Percentiles rank a stretch among this genome's conserved stretches.
Conservation (phyloP, 1,284 basidiomycete genomes). For the Sanguinoderma infundibulare region DNA sequence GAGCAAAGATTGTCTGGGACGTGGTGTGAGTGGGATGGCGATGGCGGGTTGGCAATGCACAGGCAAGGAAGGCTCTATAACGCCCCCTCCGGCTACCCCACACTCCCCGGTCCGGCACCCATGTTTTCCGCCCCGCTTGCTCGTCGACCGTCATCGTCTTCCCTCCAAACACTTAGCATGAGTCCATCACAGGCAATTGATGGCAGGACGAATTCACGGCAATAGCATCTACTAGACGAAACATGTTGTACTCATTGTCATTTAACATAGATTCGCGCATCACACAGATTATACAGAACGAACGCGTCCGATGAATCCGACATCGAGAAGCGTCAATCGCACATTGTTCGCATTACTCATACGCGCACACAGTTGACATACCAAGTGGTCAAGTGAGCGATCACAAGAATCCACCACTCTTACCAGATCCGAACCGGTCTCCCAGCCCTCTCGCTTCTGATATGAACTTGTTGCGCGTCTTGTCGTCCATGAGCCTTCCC, state of each 20-base stretch:
- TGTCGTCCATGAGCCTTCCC: slow-evolving; percentile 86
- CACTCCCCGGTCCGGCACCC: slow-evolving; percentile 23
- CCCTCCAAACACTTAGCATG: background rate
- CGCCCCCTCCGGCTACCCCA: slow-evolving; percentile 20
- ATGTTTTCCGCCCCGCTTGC: slow-evolving; percentile 18
- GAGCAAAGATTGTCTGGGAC: background rate
- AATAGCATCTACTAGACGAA: too few species aligned
- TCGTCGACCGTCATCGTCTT: background rate
- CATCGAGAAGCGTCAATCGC: background rate
- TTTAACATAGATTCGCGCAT: background rate
- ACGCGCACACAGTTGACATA: background rate
- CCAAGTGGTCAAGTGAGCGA: background rate
- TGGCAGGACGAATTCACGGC: background rate
- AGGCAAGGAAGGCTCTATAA: slow-evolving; percentile 13
- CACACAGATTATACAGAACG: background rate
- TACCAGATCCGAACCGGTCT: slow-evolving; percentile 80
- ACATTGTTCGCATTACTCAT: slow-evolving; percentile 1
- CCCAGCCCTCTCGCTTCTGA: slow-evolving; percentile 79
- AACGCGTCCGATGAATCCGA: background rate
- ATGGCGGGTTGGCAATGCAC: background rate
- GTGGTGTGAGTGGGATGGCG: slow-evolving; percentile 14
- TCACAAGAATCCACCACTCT: slow-evolving; percentile 63
- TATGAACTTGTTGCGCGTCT: slow-evolving; percentile 76
- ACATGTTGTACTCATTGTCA: too few species aligned
- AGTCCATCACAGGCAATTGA: background rate